phyloP scores from a whole-genome alignment of 1,139 yeast genomes.

The Diutina pseudorugosa region DNA sequence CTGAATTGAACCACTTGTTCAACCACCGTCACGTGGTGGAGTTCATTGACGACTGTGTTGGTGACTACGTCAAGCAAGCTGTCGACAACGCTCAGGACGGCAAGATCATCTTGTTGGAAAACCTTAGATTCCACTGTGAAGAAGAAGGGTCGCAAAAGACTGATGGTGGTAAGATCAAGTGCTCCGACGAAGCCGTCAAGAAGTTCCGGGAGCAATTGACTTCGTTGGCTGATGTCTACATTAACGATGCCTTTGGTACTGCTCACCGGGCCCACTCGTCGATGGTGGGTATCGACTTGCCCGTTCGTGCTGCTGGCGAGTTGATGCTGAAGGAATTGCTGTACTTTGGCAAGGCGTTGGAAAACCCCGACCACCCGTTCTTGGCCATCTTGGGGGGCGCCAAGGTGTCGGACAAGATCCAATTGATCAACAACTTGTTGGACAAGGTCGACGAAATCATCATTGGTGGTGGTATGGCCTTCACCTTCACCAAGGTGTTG shows the following conservation, averaged over 20 bases:
- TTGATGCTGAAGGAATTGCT: constrained; percentile 91
- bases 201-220: constrained; percentile 82
- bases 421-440: constrained; percentile 89
- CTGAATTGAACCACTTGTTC: constrained; percentile 68
- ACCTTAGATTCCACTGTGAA: constrained; percentile 94
- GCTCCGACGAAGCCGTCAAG: constrained; percentile 69
- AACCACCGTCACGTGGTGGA: constrained; percentile 40
- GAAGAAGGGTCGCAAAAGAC: constrained; percentile 83
- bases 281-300: constrained; percentile 89
- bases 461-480: constrained; percentile 99
- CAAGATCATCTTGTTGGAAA: constrained; percentile 72
- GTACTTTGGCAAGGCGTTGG: constrained; percentile 94
- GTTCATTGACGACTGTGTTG: constrained; percentile 83
- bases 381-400: constrained; percentile 98
- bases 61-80: constrained; percentile 68
- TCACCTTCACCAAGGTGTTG: constrained; percentile 90
- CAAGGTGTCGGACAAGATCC: constrained; percentile 95
- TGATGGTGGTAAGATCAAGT: constrained; percentile 85
- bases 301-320: constrained; percentile 95
- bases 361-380: constrained; percentile 94
- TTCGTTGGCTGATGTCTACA: constrained; percentile 84
- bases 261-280: constrained; percentile 99
- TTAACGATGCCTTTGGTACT: constrained; percentile 96
- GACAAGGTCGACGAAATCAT: constrained; percentile 88
- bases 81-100: constrained; percentile 64